Evolutionary conservation across 495 filamentous ascomycete species (phyloP).

Genomic region (Penicillium argentinense): DNA sequence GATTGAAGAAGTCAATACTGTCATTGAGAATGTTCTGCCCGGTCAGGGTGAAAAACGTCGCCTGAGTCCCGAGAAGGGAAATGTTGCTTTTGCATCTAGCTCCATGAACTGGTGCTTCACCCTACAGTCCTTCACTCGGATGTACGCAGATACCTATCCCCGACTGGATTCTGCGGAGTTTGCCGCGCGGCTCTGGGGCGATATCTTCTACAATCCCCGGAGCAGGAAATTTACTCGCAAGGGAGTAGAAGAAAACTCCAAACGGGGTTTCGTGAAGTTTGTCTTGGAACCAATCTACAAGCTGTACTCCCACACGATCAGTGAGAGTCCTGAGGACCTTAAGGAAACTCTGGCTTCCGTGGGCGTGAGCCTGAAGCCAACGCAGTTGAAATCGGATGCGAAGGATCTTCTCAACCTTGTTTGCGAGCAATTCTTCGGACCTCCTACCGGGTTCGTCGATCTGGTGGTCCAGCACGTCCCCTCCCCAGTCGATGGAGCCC

Average conservation of each 20-base stretch:
- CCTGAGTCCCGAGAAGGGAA: conserved; percentile 93
- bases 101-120: conserved; percentile 97
- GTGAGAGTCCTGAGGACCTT: conserved; percentile 83
- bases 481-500: conserved; percentile 78
- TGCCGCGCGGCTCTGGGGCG: conserved; percentile 83
- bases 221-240: conserved; percentile 91
- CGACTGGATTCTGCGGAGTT: conserved; percentile 79
- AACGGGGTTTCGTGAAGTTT: conserved; percentile 90
- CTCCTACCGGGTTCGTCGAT: conserved; percentile 87
- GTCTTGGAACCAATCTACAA: conserved; percentile 97
- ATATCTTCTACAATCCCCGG: conserved; percentile 91
- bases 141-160: conserved; percentile 89
- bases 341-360: conserved; percentile 76
- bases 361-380: conserved; percentile 84
- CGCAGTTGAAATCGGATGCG: conserved; percentile 85
- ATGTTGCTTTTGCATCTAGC: conserved; percentile 91
- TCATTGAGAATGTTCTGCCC: conserved; percentile 85
- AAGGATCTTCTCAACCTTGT: conserved; percentile 86
- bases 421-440: conserved; percentile 93
- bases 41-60: conserved; percentile 77
- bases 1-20: conserved; percentile 93
- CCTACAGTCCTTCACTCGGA: conserved; percentile 85
- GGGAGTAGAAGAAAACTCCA: conserved; percentile 74
- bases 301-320: conserved; percentile 92
- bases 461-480: conserved; percentile 92